Evolutionary conservation across 805 yeast genomes (phyloP), one percentile per base, ranked within the genome.

Genomic region (Sugiyamaella lignohabitans): DNA sequence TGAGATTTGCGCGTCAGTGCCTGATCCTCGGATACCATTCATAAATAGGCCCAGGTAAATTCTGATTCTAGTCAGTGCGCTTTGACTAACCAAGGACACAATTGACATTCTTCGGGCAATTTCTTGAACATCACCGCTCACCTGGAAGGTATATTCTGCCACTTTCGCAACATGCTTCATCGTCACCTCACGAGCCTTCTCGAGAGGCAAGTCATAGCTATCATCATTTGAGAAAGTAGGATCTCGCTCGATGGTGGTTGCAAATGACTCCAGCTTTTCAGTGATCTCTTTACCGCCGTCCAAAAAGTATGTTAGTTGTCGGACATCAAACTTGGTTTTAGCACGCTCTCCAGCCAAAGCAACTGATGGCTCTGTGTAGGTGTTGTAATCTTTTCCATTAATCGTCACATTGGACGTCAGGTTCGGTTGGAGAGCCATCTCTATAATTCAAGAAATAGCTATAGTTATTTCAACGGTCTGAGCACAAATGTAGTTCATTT

Each of bases 11-110:
- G 79, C 86, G 30, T 77, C 74, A 5, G 97, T 82, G 53, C 96
- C 97, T 57, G 85, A 84, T 52, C 96, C 96, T 56, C 82, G 79
- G 48, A 89, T 69, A 48, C 95, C 85, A 48, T 79, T 76, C 45
- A 87, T 73, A 63, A 91, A 91, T 48, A 89, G 73, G 3, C 95
- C 96, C 8, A 27, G 32, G 14, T 27, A 14, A 27, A 27, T 14
- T 27, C 32, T 27, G 14, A 27, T 27, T 27, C 32, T 27, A 27
- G 32, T 27, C 14, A 27, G 14, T 8, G 32, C 32, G 14, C 32
- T 27, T 27, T 27, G 32, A 27, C 14, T 14, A 8, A 14, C 32
- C 14, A 27, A 14, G 8, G 32, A 8, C 8, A 27, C 14, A 8
- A 27, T 27, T 27, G 32, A 27, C 32, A 27, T 27, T 27, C 32